phyloP scores from a whole-genome alignment of 768 basidiomycete species.

The Rhodotorula diobovata region DNA sequence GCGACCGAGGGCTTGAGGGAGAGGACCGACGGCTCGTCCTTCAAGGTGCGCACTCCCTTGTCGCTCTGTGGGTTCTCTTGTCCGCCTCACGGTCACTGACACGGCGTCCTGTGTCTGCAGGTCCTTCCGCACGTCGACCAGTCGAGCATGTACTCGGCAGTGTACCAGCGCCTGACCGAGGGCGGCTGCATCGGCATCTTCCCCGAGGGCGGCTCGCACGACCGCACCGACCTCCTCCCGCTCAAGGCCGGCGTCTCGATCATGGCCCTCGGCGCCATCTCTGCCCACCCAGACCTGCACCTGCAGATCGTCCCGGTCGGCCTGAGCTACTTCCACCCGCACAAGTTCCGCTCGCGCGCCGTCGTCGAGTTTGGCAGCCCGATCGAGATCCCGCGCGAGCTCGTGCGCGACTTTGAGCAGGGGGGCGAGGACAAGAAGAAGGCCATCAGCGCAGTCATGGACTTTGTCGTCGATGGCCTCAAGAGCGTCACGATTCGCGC shows the following conservation, averaged over 20 bases:
- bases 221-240: slow-evolving; percentile 90
- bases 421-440: slow-evolving; percentile 84
- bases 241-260: slow-evolving; percentile 95
- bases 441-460: slow-evolving; percentile 80
- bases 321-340: slow-evolving; percentile 64
- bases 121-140: slow-evolving; percentile 85
- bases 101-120: slow-evolving; percentile 34
- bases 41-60: slow-evolving; percentile 19
- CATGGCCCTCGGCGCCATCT: slow-evolving; percentile 98
- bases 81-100: no score
- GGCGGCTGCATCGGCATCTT: slow-evolving; percentile 95
- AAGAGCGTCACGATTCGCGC: slow-evolving; percentile 94
- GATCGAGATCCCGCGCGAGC: slow-evolving; percentile 80
- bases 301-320: slow-evolving; percentile 81
- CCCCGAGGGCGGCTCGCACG: slow-evolving; percentile 98
- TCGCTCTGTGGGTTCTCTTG: not conserved
- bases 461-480: slow-evolving; percentile 83
- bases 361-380: slow-evolving; percentile 95
- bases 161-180: slow-evolving; percentile 77
- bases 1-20: slow-evolving; percentile 66
- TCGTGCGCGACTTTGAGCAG: slow-evolving; percentile 82
- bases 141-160: slow-evolving; percentile 85
- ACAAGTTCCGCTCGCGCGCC: slow-evolving; percentile 87
- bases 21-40: slow-evolving; percentile 52
- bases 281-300: slow-evolving; percentile 72